Evolutionary conservation across 371 early-diverging fungal species (phyloP), one percentile per base, ranked within the genome.

Genomic region (Encephalitozoon intestinalis): DNA sequence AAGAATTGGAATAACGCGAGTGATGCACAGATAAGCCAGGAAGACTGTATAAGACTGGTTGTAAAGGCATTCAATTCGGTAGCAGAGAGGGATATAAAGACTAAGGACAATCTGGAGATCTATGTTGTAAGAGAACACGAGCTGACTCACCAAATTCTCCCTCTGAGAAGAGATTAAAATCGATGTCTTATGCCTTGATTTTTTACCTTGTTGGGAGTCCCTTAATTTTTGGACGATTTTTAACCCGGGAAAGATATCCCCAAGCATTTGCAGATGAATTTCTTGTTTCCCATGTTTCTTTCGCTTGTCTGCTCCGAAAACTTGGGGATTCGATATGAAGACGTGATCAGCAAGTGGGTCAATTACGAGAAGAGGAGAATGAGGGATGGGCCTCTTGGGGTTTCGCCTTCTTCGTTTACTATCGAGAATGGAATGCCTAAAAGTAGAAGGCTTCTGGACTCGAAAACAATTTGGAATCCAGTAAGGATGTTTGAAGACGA

Each of bases 21-120:
- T 46, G 78, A 67, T 31, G 51, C 50, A 30, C 34, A 18, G 15
- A 44, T 40, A 23, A 31, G 54, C 41, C 75, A 89, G 31, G 91
- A 91, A 8, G 83, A 88, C 66, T 94, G 89, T 8, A 71, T 90
- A 30, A 85, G 88, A 52, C 86, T 97, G 66, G 91, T 91, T 63
- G 92, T 91, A 82, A 97, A 95, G 79, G 92, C 96, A 18, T 99
- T 97, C 85, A 92, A 92, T 15, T 89, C 92, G 28, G 97, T 96
- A 34, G 90, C 97, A 4, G 99, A 99, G 86, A 91, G 96, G 79
- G 97, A 99, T 86, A 97, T 97, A 73, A 91, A 97, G 86, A 99
- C 99, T 15, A 97, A 97, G 77, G 99, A 99, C 86, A 88, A 86
- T 80, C 86, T 97, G 11, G 94, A 99, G 79, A 88, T 97, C 75